Evolutionary conservation across 2,329 filamentous ascomycete species (phyloP).

Genomic region (Plenodomus biglobosus): DNA sequence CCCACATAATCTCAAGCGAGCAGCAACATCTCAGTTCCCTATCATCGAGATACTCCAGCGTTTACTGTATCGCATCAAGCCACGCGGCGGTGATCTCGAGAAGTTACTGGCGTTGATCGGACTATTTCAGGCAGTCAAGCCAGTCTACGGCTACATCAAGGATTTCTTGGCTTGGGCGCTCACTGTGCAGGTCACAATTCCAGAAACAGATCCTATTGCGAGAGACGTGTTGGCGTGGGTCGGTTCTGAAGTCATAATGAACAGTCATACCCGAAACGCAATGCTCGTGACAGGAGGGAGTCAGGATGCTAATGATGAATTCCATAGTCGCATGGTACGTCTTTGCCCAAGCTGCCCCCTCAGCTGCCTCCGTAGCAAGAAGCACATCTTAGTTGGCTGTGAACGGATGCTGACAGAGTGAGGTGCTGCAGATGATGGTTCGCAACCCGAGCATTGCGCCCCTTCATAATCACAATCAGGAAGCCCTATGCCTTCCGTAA

Average conservation of each 20-base stretch:
- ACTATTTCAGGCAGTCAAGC: conserved; percentile 25
- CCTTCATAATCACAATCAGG: conserved; percentile 2
- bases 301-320: conserved; percentile 8
- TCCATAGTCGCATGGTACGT: conserved; percentile 2
- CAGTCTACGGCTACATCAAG: conserved; percentile 19
- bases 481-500: conserved; percentile 16
- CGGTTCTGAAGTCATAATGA: conserved; percentile 26
- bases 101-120: conserved; percentile 27
- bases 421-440: not conserved
- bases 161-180: conserved; percentile 19
- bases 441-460: not conserved
- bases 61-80: conserved; percentile 23
- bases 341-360: not conserved
- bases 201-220: conserved; percentile 27
- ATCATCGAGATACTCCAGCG: conserved; percentile 36
- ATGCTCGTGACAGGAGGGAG: conserved; percentile 24
- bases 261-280: conserved; percentile 22
- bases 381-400: too few relatives aligned
- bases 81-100: conserved; percentile 21
- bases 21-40: conserved; percentile 19
- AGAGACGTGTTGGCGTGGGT: conserved; percentile 33
- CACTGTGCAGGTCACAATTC: conserved; percentile 26
- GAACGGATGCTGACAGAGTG: not conserved
- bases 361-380: too few relatives aligned
- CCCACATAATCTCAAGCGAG: conserved; percentile 25